Evolutionary conservation across 1,139 yeast species (phyloP).

Genomic region (Sugiyamaella neomexicana): DNA sequence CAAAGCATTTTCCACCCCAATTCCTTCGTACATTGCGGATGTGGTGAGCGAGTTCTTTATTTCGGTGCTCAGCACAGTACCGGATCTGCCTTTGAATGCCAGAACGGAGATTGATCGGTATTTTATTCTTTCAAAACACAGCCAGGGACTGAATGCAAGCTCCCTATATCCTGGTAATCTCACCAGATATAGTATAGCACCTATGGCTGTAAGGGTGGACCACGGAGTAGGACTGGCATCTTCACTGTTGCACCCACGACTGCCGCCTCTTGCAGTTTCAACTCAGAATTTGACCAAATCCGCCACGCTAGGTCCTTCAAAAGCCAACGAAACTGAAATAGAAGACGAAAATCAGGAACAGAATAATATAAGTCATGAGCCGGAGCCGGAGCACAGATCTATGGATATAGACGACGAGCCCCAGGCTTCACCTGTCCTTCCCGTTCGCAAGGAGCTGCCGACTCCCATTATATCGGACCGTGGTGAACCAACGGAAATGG

Average conservation of each 20-base stretch:
- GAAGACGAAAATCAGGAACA: not conserved
- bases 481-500: not conserved
- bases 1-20: conserved; percentile 51
- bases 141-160: conserved; percentile 42
- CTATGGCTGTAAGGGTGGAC: conserved; percentile 57
- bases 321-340: conserved; percentile 2
- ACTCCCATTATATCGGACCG: conserved; percentile 3
- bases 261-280: conserved; percentile 53
- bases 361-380: not conserved
- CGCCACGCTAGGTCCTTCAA: conserved; percentile 20
- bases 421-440: not conserved
- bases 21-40: conserved; percentile 44
- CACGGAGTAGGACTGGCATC: conserved; percentile 44
- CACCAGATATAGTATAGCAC: conserved; percentile 61
- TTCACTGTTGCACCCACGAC: conserved; percentile 71
- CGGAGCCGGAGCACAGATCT: not conserved
- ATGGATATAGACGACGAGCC: conserved; percentile 3
- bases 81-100: conserved; percentile 59
- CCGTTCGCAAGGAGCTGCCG: conserved; percentile 12
- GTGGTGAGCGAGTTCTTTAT: conserved; percentile 53
- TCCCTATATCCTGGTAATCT: conserved; percentile 66
- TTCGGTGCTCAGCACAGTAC: conserved; percentile 50
- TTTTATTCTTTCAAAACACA: conserved; percentile 49
- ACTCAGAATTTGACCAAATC: conserved; percentile 17
- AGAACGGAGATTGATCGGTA: conserved; percentile 62